These are phyloP conservation scores for Leucosporidium creatinivorum DNA, from an alignment of 768 basidiomycete genomes.

Conservation along the genomic window DNA sequence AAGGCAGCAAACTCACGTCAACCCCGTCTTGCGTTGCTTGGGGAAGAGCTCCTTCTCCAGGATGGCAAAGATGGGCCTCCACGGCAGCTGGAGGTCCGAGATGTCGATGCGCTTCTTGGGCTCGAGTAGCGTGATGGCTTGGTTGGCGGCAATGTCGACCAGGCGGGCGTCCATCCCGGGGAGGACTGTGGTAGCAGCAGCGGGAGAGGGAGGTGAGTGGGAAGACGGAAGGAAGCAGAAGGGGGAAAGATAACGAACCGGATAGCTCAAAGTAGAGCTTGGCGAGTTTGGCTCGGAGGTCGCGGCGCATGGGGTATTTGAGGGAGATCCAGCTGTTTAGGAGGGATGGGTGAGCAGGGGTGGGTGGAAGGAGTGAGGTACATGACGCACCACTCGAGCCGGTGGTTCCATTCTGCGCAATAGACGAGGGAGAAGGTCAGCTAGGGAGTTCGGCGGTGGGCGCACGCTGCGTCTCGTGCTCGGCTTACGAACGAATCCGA, in stretches of 20 bases:
- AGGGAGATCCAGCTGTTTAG: conserved; percentile 63
- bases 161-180: conserved; percentile 68
- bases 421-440: conserved; percentile 7
- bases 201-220: background rate
- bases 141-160: conserved; percentile 60
- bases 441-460: background rate
- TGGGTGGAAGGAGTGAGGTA: conserved; percentile 7
- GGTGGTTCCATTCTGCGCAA: conserved; percentile 36
- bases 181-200: conserved; percentile 15
- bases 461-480: background rate
- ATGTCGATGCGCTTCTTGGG: conserved; percentile 66
- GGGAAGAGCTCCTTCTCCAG: conserved; percentile 70
- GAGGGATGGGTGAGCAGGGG: conserved; percentile 12
- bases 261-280: conserved; percentile 72
- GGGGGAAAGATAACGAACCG: conserved; percentile 43
- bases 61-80: conserved; percentile 68
- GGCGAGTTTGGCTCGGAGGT: conserved; percentile 63
- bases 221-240: background rate
- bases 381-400: conserved; percentile 34
- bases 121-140: conserved; percentile 45
- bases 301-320: conserved; percentile 78
- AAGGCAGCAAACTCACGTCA: conserved; percentile 34
- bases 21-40: conserved; percentile 44
- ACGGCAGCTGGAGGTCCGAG: conserved; percentile 70
- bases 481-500: conserved; percentile 26